These are phyloP conservation scores for Helianthus annuus DNA, from an alignment of 129 eudicot species.

Conservation along the genomic window HanXRQr2.0-SUNRISE NC_035440.2:81339359-81339858, in stretches of 20 bases:
- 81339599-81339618: slow-evolving; percentile 17
- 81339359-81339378: slow-evolving; percentile 25
- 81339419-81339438: not conserved
- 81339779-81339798: too few relatives aligned
- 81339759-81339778: not conserved
- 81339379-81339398: slow-evolving; percentile 16
- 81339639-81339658: not conserved
- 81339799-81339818: too few relatives aligned
- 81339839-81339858: too few relatives aligned
- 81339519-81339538: slow-evolving; percentile 36
- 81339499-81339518: slow-evolving; percentile 26
- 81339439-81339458: slow-evolving; percentile 14
- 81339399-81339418: not conserved
- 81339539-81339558: slow-evolving; percentile 43
- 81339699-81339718: slow-evolving; percentile 20
- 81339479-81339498: slow-evolving; percentile 15
- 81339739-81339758: not conserved
- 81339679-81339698: not conserved
- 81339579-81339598: slow-evolving; percentile 18
- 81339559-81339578: slow-evolving; percentile 36
- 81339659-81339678: slow-evolving; percentile 1
- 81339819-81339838: too few relatives aligned
- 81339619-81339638: slow-evolving; percentile 1
- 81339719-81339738: not conserved
- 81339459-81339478: slow-evolving; percentile 24